Evolutionary conservation across 192 early-diverging fungal species (phyloP), one percentile per base, ranked within the genome.

Genomic region (Rhizoclosmatium sp.): DNA sequence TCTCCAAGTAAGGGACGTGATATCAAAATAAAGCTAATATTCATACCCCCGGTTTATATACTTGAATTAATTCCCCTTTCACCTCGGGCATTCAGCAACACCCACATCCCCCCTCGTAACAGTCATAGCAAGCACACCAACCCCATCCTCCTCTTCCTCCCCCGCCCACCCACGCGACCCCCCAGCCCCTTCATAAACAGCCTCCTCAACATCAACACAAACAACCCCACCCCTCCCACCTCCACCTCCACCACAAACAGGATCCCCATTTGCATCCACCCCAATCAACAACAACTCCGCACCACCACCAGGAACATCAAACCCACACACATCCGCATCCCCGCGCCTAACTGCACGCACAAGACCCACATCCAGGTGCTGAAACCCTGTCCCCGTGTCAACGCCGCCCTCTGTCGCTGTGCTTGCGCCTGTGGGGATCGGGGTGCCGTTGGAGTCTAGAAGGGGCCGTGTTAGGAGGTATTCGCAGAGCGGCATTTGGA

Each of bases 291-390:
- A 56, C 1, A 71, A 40, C 19, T 54, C 51, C 14, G 39, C 31
- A 19, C 70, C 70, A 21, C 70, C 70, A 0, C 42, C 70, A 58
- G 54, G 70, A 56, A 71, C 56, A 45, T 71, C 70, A 58, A 71
- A 71, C 54, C 70, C 70, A 58, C 70, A 71, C 19, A 59, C 39
- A 21, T 71, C 70, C 10, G 67, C 9, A 9, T 19, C 12, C 45
- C 23, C 10, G 9, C 61, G n/a, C 61, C 61, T 64, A 10, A 2
- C 10, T n/a, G 16, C 10, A 10, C 23, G 51, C 10, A 41, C 61
- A 10, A 23, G 9, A n/a, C n/a, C 40, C 7, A 21, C 9, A 10
- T 64, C 23, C 10, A 39, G 61, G 9, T 64, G 9, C 23, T 64
- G 61, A 9, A 64, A n/a, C 61, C 61, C 23, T 41, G 61, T 64